Base-by-base conservation (phyloP, 352 stramenopile species). In the Phytopythium kandeliae region DNA sequence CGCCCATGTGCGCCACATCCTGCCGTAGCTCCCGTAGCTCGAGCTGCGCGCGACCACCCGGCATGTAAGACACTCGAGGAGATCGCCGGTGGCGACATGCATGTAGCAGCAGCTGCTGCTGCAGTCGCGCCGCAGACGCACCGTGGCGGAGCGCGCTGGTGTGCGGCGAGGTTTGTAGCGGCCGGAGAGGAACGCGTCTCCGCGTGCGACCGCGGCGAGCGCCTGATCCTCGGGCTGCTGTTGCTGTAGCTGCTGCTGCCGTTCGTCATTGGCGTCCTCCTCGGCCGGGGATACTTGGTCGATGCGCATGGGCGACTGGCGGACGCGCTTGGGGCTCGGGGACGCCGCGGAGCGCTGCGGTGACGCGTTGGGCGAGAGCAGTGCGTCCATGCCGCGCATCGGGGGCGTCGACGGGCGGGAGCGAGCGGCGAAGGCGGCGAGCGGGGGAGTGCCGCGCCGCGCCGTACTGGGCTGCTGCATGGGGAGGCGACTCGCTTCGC, bases 1-100 rank as follows among this genome's bases (percentile, higher is more conserved):
- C 35, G 38, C 77, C 70, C 63, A 86, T 67, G 16, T 55, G 54
- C 0, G 60, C 59, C 10, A 67, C 58, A 46, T 86, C 68, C 30
- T 75, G 65, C 19, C 75, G 75, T 1, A 86, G 51, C 24, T 53
- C 52, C 0, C 72, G 69, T 26, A 86, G 62, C 36, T 86, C 75
- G 53, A 85, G 70, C 72, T 78, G 44, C n/a, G n/a, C n/a, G n/a
- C n/a, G n/a, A n/a, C n/a, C n/a, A n/a, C n/a, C n/a, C n/a, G n/a
- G n/a, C n/a, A n/a, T n/a, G n/a, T n/a, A n/a, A n/a, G n/a, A n/a
- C n/a, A n/a, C n/a, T n/a, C n/a, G n/a, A n/a, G n/a, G n/a, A n/a
- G n/a, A n/a, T n/a, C n/a, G n/a, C n/a, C n/a, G n/a, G n/a, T n/a
- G n/a, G n/a, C n/a, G n/a, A n/a, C n/a, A n/a, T n/a, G n/a, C n/a